Evolutionary conservation across 371 early-diverging fungal species (phyloP), one percentile per base, ranked within the genome.

Genomic region (Mucor plumbeus): DNA sequence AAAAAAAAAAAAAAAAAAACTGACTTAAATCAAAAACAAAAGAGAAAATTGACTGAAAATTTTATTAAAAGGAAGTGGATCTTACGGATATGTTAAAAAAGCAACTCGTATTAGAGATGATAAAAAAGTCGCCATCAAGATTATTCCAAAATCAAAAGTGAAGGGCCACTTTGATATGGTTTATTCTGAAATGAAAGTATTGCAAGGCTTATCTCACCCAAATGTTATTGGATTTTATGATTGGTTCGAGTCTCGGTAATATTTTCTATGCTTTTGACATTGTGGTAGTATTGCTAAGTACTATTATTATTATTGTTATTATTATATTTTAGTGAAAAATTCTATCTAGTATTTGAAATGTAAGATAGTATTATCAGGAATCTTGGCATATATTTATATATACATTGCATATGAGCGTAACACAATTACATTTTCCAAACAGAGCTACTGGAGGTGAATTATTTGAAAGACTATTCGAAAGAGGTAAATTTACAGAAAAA

Each of bases 261-360:
- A 19, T 1, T 8, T 19, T 4, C n/a, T n/a, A 15, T 0, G 4
- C 8, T 11, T 38, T 38, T 38, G 4, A 9, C 19, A 21, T 6
- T 19, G 17, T 50, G 8, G 7, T 5, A 50, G 21, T 21, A 2
- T 21, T 7, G 11, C 55, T 35, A 15, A 35, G 5, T 36, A 39
- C 60, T 48, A 11, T 40, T 19, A 53, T 38, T n/a, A n/a, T n/a
- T n/a, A n/a, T n/a, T n/a, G n/a, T n/a, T n/a, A 39, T 64, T 48
- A 11, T 40, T 19, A 53, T 38, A 36, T 7, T 48, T 4, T 39
- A 72, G 61, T 44, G 63, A 87, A 68, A 90, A 94, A 73, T 91
- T 92, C 72, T 95, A 94, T 71, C 69, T 97, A 9, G 95, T 96
- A 34, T 95, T 93, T 82, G 91, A 95, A 69, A 75, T 97, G 87